phyloP scores from a whole-genome alignment of 768 basidiomycete genomes.

The Lentinula edodes region DNA sequence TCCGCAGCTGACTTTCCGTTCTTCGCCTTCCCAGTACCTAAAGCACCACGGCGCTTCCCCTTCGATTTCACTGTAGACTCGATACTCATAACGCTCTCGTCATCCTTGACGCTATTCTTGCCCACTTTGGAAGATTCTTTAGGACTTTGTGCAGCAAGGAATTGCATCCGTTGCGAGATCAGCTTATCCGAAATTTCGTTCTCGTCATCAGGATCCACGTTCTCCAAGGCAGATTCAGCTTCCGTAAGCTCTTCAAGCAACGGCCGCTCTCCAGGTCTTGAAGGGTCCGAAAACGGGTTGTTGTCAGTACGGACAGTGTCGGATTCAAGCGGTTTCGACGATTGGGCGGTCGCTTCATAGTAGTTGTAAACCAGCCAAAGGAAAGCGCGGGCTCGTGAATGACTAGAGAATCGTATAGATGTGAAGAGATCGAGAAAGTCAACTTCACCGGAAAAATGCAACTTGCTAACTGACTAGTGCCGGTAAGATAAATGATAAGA shows the following conservation, averaged over 20 bases:
- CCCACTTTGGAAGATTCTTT: slow-evolving; percentile 19
- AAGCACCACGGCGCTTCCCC: slow-evolving; percentile 13
- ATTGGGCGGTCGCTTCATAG: slow-evolving; percentile 38
- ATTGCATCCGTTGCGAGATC: slow-evolving; percentile 31
- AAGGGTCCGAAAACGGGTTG: slow-evolving; percentile 56
- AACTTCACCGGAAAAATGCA: slow-evolving; percentile 34
- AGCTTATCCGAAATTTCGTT: slow-evolving; percentile 31
- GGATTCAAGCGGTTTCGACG: slow-evolving; percentile 1
- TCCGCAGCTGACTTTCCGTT: slow-evolving; percentile 19
- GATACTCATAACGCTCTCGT: slow-evolving; percentile 14
- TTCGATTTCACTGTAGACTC: slow-evolving; percentile 7
- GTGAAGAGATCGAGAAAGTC: slow-evolving; percentile 50
- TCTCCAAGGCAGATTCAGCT: slow-evolving; percentile 36
- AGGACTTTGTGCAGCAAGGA: slow-evolving; percentile 25
- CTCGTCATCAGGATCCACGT: slow-evolving; percentile 42
- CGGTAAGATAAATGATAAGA: neutral
- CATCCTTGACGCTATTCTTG: slow-evolving; percentile 13
- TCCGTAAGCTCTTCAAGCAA: slow-evolving; percentile 32
- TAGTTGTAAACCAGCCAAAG: slow-evolving; percentile 57
- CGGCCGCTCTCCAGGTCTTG: slow-evolving; percentile 29
- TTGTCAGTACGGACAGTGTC: slow-evolving; percentile 30
- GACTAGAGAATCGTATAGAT: slow-evolving; percentile 38
- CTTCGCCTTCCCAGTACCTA: slow-evolving; percentile 20
- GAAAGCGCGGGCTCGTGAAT: slow-evolving; percentile 43
- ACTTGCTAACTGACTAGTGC: slow-evolving; percentile 27